Evolutionary conservation across 345 rosid species (phyloP), one percentile per base, ranked within the genome.

Genomic region (Camelina neglecta): DNA sequence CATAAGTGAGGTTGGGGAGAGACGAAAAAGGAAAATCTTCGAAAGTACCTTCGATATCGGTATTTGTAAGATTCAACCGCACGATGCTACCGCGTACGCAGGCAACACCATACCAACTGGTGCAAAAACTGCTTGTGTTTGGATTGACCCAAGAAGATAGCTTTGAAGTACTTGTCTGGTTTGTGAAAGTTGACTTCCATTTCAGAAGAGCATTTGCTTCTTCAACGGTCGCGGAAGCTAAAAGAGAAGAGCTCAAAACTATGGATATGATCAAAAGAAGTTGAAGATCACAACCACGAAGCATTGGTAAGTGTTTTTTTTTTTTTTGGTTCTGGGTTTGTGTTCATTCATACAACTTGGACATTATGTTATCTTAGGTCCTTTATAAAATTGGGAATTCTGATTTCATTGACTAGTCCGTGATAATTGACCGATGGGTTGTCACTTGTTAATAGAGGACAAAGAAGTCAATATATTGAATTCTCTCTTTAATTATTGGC

Each of bases 1-100:
- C 75, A 60, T 58, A 71, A 45, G 76, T 72, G 45, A 83, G 83
- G 63, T 80, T 79, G 7, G 81, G 84, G 24, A 85, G 84, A 69
- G 85, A 70, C 33, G 81, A 77, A 69, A 80, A 82, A 5, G 82
- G 78, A 9, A 84, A 84, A 69, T 81, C 76, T 44, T 77, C 38
- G 7, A 84, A 82, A 51, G 85, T 85, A 75, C 88, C 84, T 67
- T 81, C 80, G 10, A 81, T 65, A 31, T 68, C 77, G 0, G 77
- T 58, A 39, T 73, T 36, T 2, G 79, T 60, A 5, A 83, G 85
- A 42, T 83, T 75, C 49, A 81, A 75, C 64, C 75, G 38, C 10
- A 71, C 2, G 57, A 83, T 47, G 73, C 79, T 81, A 11, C 70
- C 65, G 4, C 48, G 71, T 36, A 1, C 16, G 15, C 88, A 81